Conservation (phyloP, 2,329 filamentous ascomycete genomes). For the Didymella arachidicola region DNA sequence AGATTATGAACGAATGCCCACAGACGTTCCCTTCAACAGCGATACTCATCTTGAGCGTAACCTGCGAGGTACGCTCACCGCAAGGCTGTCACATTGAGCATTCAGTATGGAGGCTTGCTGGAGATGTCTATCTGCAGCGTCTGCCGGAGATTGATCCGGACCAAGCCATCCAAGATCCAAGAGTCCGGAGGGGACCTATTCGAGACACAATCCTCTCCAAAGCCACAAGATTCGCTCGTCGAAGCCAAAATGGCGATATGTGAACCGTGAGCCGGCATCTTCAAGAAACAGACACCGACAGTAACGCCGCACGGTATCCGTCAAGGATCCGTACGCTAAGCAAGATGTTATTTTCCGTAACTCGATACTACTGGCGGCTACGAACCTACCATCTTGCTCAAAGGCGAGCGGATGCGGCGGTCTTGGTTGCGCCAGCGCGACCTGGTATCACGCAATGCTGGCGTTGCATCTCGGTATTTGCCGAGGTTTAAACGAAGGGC, state of each 20-base stretch:
- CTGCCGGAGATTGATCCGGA: not conserved
- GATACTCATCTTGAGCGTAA: no score
- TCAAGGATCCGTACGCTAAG: not conserved
- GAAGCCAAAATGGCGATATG: constrained; percentile 9
- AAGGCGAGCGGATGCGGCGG: not conserved
- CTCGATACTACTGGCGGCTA: not conserved
- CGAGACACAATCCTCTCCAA: not conserved
- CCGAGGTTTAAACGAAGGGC: constrained; percentile 1
- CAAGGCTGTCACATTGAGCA: not conserved
- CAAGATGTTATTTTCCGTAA: not conserved
- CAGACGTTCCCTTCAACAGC: no score
- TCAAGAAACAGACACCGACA: not conserved
- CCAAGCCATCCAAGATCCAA: not conserved
- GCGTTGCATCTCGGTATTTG: not conserved
- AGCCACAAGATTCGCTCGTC: constrained; percentile 9
- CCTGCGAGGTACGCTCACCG: not conserved
- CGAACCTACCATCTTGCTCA: not conserved
- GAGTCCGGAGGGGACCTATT: not conserved
- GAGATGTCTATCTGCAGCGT: not conserved
- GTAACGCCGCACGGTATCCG: constrained; percentile 1
- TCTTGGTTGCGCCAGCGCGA: constrained; percentile 14
- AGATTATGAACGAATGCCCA: not conserved
- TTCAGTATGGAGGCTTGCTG: not conserved
- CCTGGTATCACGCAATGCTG: constrained; percentile 20
- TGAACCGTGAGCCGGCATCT: constrained; percentile 4